These are phyloP conservation scores for Suillus clintonianus DNA, from an alignment of 768 basidiomycete genomes.

Conservation along the genomic window DNA sequence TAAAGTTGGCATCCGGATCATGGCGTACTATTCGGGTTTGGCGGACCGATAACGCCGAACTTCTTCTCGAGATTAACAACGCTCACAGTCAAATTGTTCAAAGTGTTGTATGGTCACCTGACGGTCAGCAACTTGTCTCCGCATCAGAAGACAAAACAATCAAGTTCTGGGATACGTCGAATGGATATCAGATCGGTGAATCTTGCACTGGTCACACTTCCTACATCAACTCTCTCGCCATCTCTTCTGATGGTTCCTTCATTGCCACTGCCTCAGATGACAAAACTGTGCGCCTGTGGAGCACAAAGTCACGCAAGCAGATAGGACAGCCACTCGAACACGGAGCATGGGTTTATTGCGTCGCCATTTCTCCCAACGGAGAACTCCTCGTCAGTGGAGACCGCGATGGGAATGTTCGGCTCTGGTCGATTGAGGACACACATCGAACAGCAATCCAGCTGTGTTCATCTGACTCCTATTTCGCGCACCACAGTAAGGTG, in stretches of 20 bases:
- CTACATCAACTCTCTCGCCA: too few relatives aligned
- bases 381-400: not conserved
- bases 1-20: not conserved
- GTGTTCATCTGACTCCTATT: not conserved
- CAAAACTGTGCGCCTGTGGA: too few relatives aligned
- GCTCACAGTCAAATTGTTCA: not conserved
- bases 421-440: not conserved
- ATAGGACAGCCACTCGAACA: too few relatives aligned
- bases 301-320: too few relatives aligned
- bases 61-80: not conserved
- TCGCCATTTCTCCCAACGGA: not conserved
- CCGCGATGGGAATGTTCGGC: not conserved
- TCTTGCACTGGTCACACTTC: too few relatives aligned
- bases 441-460: not conserved
- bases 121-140: not conserved
- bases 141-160: not conserved
- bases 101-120: not conserved
- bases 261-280: too few relatives aligned
- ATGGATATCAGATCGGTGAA: too few relatives aligned
- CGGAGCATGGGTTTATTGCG: too few relatives aligned
- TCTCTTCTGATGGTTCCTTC: too few relatives aligned
- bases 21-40: not conserved
- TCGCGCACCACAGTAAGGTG: not conserved
- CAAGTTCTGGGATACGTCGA: not conserved
- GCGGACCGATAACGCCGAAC: not conserved